These are phyloP conservation scores for Metschnikowia reukaufii DNA, from an alignment of 805 yeast species.

Conservation along the genomic window DNA sequence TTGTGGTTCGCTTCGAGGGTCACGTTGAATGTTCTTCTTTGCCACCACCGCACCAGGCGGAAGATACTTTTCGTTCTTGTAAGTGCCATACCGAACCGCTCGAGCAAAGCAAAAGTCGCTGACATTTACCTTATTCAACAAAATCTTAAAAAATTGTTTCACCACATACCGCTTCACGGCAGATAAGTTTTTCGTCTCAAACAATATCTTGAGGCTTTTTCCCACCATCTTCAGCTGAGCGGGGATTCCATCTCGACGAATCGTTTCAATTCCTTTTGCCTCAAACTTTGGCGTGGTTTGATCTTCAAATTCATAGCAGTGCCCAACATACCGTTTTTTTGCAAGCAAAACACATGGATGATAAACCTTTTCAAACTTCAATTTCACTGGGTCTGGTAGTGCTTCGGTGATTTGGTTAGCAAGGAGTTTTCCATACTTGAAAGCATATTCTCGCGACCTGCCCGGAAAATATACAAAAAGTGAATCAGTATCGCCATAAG, in stretches of 20 bases:
- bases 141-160: conserved; percentile 65
- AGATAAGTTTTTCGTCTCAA: conserved; percentile 72
- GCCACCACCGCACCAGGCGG: conserved; percentile 94
- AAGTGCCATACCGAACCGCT: conserved; percentile 82
- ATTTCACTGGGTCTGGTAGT: conserved; percentile 77
- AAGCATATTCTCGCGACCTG: conserved; percentile 72
- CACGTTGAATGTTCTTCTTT: conserved; percentile 58
- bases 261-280: conserved; percentile 96
- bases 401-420: conserved; percentile 59
- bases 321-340: conserved; percentile 91
- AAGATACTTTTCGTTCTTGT: conserved; percentile 65
- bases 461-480: conserved; percentile 91
- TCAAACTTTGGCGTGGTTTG: conserved; percentile 71
- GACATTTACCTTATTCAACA: conserved; percentile 60
- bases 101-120: conserved; percentile 91
- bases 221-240: conserved; percentile 86
- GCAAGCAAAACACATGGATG: conserved; percentile 80
- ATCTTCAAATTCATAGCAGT: conserved; percentile 59
- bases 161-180: conserved; percentile 63
- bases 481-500: conserved; percentile 96
- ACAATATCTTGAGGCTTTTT: conserved; percentile 61
- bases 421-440: conserved; percentile 67
- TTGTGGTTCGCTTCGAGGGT: conserved; percentile 78
- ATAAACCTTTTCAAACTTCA: conserved; percentile 92
- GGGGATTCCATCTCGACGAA: conserved; percentile 91